Evolutionary conservation across 768 basidiomycete genomes (phyloP).

Genomic region (Tephrocybe sp.): DNA sequence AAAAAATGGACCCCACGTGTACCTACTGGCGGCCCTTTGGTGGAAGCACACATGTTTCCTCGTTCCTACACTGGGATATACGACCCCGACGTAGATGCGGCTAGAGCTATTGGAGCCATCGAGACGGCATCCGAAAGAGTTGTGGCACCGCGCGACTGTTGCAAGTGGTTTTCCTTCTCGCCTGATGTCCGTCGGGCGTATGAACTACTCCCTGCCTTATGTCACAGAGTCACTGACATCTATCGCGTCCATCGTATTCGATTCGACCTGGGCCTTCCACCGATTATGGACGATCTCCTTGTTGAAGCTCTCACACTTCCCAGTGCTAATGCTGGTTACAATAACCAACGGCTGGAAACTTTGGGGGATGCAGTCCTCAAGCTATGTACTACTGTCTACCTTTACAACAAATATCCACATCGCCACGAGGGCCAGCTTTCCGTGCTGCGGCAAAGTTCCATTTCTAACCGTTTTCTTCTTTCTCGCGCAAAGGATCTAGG

Average conservation of each 20-base stretch:
- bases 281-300: constrained; percentile 53
- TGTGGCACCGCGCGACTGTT: constrained; percentile 42
- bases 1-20: constrained; percentile 41
- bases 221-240: constrained; percentile 60
- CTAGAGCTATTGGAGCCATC: constrained; percentile 11
- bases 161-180: constrained; percentile 54
- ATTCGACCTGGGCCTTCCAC: constrained; percentile 56
- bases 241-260: constrained; percentile 57
- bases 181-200: constrained; percentile 48
- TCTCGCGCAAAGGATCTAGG: constrained; percentile 61
- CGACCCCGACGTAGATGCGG: constrained; percentile 16
- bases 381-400: constrained; percentile 69
- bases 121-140: constrained; percentile 22
- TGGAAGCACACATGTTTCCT: constrained; percentile 49
- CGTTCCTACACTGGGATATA: constrained; percentile 42
- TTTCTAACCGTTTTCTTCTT: constrained; percentile 73
- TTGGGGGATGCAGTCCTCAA: constrained; percentile 84
- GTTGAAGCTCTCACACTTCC: constrained; percentile 80
- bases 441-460: constrained; percentile 54
- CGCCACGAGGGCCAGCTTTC: constrained; percentile 84
- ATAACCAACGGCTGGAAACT: constrained; percentile 85
- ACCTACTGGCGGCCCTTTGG: constrained; percentile 55
- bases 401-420: constrained; percentile 73
- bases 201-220: constrained; percentile 60
- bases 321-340: constrained; percentile 56